These are phyloP conservation scores for Saturnispora hagleri DNA, from an alignment of 805 yeast genomes.

Conservation along the genomic window DNA sequence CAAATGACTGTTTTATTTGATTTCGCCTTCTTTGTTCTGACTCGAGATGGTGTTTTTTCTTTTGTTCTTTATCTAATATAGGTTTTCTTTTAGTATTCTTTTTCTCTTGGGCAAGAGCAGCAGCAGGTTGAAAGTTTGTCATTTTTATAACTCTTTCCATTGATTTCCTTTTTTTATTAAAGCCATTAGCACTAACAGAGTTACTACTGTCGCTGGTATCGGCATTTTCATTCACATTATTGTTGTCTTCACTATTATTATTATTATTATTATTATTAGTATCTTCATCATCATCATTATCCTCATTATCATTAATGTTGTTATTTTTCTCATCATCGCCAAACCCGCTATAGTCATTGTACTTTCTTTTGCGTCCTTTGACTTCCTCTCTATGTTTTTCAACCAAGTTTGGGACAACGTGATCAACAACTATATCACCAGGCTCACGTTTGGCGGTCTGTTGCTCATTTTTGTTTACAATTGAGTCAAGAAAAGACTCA, in stretches of 20 bases:
- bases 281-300: not conserved
- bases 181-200: not conserved
- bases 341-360: not conserved
- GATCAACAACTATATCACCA: not conserved
- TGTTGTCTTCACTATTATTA: no score
- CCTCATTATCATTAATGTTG: not conserved
- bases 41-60: slow-evolving; percentile 28
- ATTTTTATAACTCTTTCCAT: not conserved
- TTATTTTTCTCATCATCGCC: not conserved
- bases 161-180: not conserved
- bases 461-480: slow-evolving; percentile 23
- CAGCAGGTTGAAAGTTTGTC: not conserved
- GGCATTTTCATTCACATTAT: not conserved
- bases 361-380: not conserved
- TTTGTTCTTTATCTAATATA: slow-evolving; percentile 26
- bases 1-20: slow-evolving; percentile 30
- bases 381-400: not conserved
- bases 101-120: not conserved
- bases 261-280: no score
- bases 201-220: no score
- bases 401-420: not conserved
- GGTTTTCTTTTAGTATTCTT: slow-evolving; percentile 1
- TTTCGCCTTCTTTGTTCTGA: slow-evolving; percentile 32
- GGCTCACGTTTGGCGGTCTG: not conserved
- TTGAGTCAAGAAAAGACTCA: slow-evolving; percentile 29